Evolutionary conservation across 768 basidiomycete species (phyloP), one percentile per base, ranked within the genome.

Genomic region (Asterophora parasitica): DNA sequence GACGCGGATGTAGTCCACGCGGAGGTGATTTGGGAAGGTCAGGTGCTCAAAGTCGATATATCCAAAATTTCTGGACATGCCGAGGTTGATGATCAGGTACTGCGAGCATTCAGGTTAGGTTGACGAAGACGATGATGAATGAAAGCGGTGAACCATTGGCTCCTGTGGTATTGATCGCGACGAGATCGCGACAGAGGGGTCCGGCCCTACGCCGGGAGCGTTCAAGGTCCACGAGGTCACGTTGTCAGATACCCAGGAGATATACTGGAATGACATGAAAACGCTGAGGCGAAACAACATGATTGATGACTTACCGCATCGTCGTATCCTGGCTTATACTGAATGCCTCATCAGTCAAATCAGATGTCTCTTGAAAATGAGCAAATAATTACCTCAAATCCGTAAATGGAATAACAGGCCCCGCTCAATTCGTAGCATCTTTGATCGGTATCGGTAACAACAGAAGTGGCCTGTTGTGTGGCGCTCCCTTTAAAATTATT

Each of bases 61-160:
- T 11, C 82, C 84, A 59, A 94, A 94, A 63, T 83, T 85, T 50
- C 71, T 67, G 7, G 88, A 91, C 68, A 93, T 79, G 49, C 89
- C 91, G 52, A 91, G 67, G 65, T 92, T 91, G 59, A 77, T 67
- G 56, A 93, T 80, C 55, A 94, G 63, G 60, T 90, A 88, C 87
- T 89, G 59, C 58, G n/a, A 10, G 40, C 26, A 4, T 81, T 23
- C 23, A 45, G n/a, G 4, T 20, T 28, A 7, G 26, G 20, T 27
- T 4, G 12, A 12, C 11, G 7, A 32, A 3, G 26, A 40, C 7
- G 13, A 19, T 36, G 17, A 40, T 4, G 28, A 38, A 77, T 54
- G 80, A 70, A 46, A 33, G 13, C 15, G 26, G 44, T 77, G 41
- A 51, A 88, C 85, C 87, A 92, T 88, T 15, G 91, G 91, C 63